A percentile compares a stretch with the other conserved stretches of the same genome.
phyloP scores from a whole-genome alignment of 106 monocot species.

The Platanthera zijinensis region DNA sequence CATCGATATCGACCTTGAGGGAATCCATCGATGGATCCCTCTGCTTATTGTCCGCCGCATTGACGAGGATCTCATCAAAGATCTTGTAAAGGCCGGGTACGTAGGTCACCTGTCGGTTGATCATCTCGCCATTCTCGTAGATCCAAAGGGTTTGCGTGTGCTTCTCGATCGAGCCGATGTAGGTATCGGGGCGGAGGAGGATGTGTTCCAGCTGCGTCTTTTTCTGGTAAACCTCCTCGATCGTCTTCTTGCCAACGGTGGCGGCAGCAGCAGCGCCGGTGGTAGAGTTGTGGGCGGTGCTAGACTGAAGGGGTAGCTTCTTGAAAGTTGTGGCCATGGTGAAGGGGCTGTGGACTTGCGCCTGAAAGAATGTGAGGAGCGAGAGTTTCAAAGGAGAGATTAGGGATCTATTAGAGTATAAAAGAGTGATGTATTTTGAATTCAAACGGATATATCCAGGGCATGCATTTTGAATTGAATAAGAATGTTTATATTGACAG shows the following conservation, averaged over 20 bases:
- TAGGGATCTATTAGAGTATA: too few species aligned
- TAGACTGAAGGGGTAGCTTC: slow-evolving; percentile 67
- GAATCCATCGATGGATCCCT: slow-evolving; percentile 83
- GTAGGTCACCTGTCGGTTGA: slow-evolving; percentile 57
- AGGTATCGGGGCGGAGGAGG: slow-evolving; percentile 96
- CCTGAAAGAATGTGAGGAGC: not conserved
- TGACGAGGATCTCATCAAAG: slow-evolving; percentile 99
- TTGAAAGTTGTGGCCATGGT: slow-evolving; percentile 26
- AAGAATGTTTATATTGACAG: too few species aligned
- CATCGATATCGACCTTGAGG: slow-evolving; percentile 78
- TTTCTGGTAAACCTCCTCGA: slow-evolving; percentile 97
- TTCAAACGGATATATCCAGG: not conserved
- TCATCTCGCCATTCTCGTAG: slow-evolving; percentile 66
- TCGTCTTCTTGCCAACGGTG: slow-evolving; percentile 36
- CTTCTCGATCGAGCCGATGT: slow-evolving; percentile 91
- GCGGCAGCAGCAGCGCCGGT: not conserved
- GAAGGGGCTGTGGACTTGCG: slow-evolving; percentile 31
- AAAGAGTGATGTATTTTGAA: not conserved
- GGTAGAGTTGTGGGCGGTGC: slow-evolving; percentile 50
- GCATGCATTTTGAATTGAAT: too few species aligned
- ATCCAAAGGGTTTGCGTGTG: slow-evolving; percentile 89
- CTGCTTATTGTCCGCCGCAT: slow-evolving; percentile 99
- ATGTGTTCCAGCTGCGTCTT: slow-evolving; percentile 99
- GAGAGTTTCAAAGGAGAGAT: not conserved
- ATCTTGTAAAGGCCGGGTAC: slow-evolving; percentile 98